Base-by-base conservation (phyloP, 768 basidiomycete species). In the Mycena kentingensis region DNA sequence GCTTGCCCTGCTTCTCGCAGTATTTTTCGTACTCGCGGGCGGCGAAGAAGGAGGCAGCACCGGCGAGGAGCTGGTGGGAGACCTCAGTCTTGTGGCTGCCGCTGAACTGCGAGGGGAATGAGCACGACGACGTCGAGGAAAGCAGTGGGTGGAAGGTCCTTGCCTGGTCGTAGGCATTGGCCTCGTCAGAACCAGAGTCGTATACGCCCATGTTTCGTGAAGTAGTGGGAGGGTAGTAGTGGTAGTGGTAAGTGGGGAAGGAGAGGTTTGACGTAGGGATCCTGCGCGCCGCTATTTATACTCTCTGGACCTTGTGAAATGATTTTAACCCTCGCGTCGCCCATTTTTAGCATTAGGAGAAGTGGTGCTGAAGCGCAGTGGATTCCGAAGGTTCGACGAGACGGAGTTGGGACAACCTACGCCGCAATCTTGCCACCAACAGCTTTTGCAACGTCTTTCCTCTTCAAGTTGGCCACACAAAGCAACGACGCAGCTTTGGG, bases 21-120 rank as follows among this genome's bases (percentile, higher is more conserved):
- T 84, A 82, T 0, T 77, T 54, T 61, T 83, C 71, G 60, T 72
- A 83, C 55, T 50, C 49, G 15, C 31, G 11, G 26, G 42, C 34
- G 34, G 31, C 46, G 39, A 46, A 77, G 64, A 71, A 83, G 49
- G 77, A 61, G 2, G 81, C 82, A n/a, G 82, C 82, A 19, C 67
- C 81, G 31, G 78, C 76, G 54, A 84, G 67, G 28, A 83, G 59
- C 66, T 84, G 77, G 63, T 84, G 82, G 10, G 77, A 73, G 60
- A 82, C 68, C 47, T 68, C 58, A 12, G 79, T 71, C 69, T 79
- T 67, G 71, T 81, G 81, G 19, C 68, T 71, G 21, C 67, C 67
- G 54, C 71, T 72, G 28, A 49, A 25, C 46, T 74, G 73, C 73
- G 77, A 60, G 21, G 18, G 13, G 5, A 28, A 19, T 24, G 41